Evolutionary conservation across 805 yeast genomes (phyloP), one percentile per base, ranked within the genome.

Genomic region (Lipomyces japonicus): DNA sequence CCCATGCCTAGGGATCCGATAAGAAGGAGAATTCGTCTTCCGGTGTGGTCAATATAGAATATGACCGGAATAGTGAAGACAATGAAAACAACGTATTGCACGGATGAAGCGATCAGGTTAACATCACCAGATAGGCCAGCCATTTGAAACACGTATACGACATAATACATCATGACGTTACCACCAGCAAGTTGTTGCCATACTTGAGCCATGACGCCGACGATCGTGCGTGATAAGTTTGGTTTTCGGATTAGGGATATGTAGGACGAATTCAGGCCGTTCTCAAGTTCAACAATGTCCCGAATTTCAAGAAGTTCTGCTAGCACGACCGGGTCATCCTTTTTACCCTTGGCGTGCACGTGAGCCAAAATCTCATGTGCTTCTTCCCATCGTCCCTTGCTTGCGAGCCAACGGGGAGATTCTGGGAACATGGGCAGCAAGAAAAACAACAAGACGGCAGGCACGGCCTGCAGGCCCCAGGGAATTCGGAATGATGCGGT

Each of bases 1-100:
- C 76, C 71, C 86, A 82, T 82, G 51, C 81, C 78, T 32, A 75
- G 67, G 35, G 86, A 78, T 53, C 90, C 91, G 52, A 66, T 65
- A 47, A 82, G 63, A 68, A 84, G 71, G 42, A 79, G 64, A 44
- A 76, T 69, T 67, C 89, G 77, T 67, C 91, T 79, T 59, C 93
- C 93, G 60, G 78, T 62, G 32, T 66, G 66, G 62, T 82, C 88
- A 63, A 82, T 68, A 28, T 73, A 64, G 32, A 67, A 63, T 55
- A 80, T 75, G 34, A 82, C 81, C 32, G 84, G 74, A 44, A 79
- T 66, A 26, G 84, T 79, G 50, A 74, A 68, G 46, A 66, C 64
- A 47, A 72, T 68, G 63, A 77, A 74, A 31, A 75, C 75, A 35
- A 75, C 68, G 59, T 75, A 74, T 51, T 69, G 66, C 51, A 70